phyloP scores from a whole-genome alignment of 2,329 filamentous ascomycete species.

The Calcarisporium arbuscula region DNA sequence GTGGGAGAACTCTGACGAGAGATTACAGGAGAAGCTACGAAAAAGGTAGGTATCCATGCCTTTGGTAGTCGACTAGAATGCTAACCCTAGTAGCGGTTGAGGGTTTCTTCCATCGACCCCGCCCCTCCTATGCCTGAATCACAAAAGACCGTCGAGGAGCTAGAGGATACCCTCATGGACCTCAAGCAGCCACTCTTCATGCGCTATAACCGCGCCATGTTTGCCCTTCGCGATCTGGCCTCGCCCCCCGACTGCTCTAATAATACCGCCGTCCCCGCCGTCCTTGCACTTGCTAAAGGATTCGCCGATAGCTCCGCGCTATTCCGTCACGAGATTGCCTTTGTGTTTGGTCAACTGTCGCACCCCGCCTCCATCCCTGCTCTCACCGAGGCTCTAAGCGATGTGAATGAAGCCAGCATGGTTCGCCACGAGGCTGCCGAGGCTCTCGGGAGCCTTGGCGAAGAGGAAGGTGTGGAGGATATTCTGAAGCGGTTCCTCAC shows the following conservation, averaged over 20 bases:
- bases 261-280: constrained; percentile 84
- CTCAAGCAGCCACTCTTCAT: constrained; percentile 75
- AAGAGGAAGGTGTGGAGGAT: constrained; percentile 88
- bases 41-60: constrained; percentile 56
- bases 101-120: constrained; percentile 91
- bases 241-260: constrained; percentile 85
- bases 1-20: constrained; percentile 77
- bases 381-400: constrained; percentile 68
- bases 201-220: constrained; percentile 97
- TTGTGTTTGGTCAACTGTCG: constrained; percentile 93
- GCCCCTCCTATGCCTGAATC: constrained; percentile 78
- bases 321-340: constrained; percentile 96
- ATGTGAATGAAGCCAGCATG: constrained; percentile 85
- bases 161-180: constrained; percentile 75
- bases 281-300: constrained; percentile 78
- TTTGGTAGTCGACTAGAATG: constrained; percentile 14
- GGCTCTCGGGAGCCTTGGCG: constrained; percentile 86
- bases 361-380: constrained; percentile 96
- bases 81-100: constrained; percentile 53
- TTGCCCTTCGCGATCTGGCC: constrained; percentile 87
- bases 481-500: constrained; percentile 76
- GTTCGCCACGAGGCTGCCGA: constrained; percentile 96
- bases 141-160: constrained; percentile 62
- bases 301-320: constrained; percentile 82
- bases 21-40: constrained; percentile 69